Base-by-base conservation (phyloP, 306 rosid species). In the Vigna reflexopilosa region DNA sequence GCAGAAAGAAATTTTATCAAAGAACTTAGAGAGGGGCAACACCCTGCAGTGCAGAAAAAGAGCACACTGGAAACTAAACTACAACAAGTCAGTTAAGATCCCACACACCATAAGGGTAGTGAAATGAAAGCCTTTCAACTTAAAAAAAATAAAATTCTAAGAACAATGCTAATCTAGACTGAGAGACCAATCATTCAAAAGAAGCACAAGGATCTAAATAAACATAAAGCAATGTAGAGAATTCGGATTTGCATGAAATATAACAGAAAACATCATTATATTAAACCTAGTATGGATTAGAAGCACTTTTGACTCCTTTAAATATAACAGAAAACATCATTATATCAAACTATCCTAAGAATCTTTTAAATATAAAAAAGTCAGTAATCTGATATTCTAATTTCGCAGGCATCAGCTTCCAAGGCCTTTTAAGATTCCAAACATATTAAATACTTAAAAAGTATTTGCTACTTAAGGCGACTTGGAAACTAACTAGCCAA, bases 11-110 rank as follows among this genome's bases (percentile, higher is more conserved):
- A 42, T 40, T 38, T 40, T 4, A 66, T 16, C 34, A 66, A 67
- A 63, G 14, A 63, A 67, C 72, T 13, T 67, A 17, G 45, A 11
- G 54, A 20, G 72, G 50, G 72, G 34, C 11, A 42, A 44, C 72
- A 67, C 72, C 72, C 71, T 17, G 32, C 51, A 66, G 17, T 17
- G 71, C 51, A 66, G 16, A 40, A 66, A 66, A 63, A 17, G 49
- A 64, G 13, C 10, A 40, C n/a, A 42, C 32, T 40, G 30, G 51
- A 66, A 66, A 40, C 71, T 38, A 66, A 42, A 66, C 32, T 66
- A 19, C 51, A 64, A 64, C 71, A 66, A 4, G 52, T 40, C 71
- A 40, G 51, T 10, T 40, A 17, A 5, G 71, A 40, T 19, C 71
- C 34, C 51, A 38, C 70, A 9, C 20, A 9, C n/a, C 5, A 3